phyloP scores from a whole-genome alignment of 2,329 filamentous ascomycete species.

The Trichoderma afroharzianum region DNA sequence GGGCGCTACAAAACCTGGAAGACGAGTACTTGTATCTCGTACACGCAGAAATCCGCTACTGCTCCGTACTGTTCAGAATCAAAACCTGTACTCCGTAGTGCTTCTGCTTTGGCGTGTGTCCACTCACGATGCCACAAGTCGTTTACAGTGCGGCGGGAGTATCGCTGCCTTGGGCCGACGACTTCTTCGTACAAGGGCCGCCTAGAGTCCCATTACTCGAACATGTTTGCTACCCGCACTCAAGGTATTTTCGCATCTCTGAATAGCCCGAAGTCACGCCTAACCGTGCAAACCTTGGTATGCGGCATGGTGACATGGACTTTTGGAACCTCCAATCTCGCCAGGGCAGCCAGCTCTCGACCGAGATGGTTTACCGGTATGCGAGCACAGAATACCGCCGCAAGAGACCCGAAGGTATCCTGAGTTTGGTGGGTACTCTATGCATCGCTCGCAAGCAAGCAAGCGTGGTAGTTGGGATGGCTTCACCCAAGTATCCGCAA shows the following conservation, averaged over 20 bases:
- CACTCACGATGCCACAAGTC: not conserved
- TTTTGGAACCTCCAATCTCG: not conserved
- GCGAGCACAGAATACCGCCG: conserved; percentile 4
- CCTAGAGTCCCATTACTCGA: not conserved
- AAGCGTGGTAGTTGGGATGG: not conserved
- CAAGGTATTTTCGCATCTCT: not conserved
- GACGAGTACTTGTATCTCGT: not conserved
- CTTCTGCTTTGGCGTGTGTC: not conserved
- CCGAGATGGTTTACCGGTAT: not conserved
- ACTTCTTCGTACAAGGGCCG: not conserved
- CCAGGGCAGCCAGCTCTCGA: not conserved
- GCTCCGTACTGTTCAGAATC: not conserved
- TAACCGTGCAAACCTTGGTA: not conserved
- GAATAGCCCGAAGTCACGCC: not conserved
- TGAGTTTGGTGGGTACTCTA: not conserved
- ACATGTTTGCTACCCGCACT: not conserved
- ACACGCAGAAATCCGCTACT: not conserved
- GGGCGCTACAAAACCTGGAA: not conserved
- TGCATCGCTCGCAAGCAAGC: not conserved
- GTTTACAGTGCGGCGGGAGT: not conserved
- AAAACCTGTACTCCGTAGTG: not conserved
- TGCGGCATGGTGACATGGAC: not conserved
- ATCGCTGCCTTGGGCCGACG: not conserved
- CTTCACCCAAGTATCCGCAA: not conserved
- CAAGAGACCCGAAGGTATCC: conserved; percentile 3